A percentile compares a stretch with the other conserved stretches of the same genome.
Conservation (phyloP, 2,329 filamentous ascomycete genomes). For the Aspergillus sojae region DNA sequence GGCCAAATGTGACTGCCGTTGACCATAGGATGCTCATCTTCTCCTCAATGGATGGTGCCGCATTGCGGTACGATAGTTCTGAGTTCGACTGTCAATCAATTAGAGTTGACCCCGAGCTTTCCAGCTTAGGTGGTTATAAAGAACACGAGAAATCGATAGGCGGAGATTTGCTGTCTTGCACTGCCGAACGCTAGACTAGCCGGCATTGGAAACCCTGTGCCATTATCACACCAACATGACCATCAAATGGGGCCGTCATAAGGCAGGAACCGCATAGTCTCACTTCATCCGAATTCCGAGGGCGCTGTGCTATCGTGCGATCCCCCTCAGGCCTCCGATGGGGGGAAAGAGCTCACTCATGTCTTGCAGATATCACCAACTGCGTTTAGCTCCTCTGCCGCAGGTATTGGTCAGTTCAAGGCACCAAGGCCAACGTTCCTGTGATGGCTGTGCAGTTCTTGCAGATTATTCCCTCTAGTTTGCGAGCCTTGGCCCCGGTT, state of each 20-base stretch:
- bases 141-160: constrained; percentile 24
- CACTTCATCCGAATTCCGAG: constrained; percentile 2
- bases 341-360: neutral
- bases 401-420: constrained; percentile 20
- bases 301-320: constrained; percentile 1
- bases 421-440: constrained; percentile 15
- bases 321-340: neutral
- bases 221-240: constrained; percentile 15
- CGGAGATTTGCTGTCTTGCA: constrained; percentile 11
- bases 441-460: constrained; percentile 28
- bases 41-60: constrained; percentile 11
- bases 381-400: constrained; percentile 24
- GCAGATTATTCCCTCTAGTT: constrained; percentile 22
- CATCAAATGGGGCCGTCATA: constrained; percentile 7
- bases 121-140: constrained; percentile 6
- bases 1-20: neutral
- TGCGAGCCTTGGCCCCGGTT: constrained; percentile 7
- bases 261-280: constrained; percentile 1
- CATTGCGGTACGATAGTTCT: constrained; percentile 16
- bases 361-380: constrained; percentile 31
- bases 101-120: constrained; percentile 7
- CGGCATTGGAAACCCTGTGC: constrained; percentile 12
- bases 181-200: constrained; percentile 16
- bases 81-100: constrained; percentile 7
- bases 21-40: constrained; percentile 6